Conservation (phyloP, 768 basidiomycete species). For the Hericium coralloides region DNA sequence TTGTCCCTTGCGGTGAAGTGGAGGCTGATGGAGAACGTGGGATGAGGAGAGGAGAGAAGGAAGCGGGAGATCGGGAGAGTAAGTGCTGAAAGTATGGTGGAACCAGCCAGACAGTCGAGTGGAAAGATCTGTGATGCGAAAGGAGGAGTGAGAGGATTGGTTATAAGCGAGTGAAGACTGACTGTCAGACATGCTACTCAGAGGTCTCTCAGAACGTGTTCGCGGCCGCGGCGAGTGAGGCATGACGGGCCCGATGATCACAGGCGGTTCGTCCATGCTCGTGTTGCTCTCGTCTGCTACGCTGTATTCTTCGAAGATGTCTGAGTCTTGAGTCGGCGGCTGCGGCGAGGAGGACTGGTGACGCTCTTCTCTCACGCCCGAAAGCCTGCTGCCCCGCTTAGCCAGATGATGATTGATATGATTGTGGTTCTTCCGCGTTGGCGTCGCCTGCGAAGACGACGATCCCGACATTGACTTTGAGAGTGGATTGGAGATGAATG, state of each 20-base stretch:
- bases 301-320: conserved; percentile 20
- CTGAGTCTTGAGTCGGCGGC: conserved; percentile 17
- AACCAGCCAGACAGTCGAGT: conserved; percentile 76
- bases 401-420: conserved; percentile 2
- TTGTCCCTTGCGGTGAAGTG: conserved; percentile 36
- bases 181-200: conserved; percentile 34
- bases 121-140: conserved; percentile 62
- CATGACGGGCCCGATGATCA: conserved; percentile 53
- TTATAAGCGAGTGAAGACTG: conserved; percentile 32
- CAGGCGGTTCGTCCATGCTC: conserved; percentile 34
- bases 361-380: conserved; percentile 14
- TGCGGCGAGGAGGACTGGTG: background rate
- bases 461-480: conserved; percentile 8
- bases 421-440: background rate
- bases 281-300: conserved; percentile 23
- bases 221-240: conserved; percentile 46
- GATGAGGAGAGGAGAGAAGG: conserved; percentile 47
- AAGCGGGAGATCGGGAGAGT: conserved; percentile 63
- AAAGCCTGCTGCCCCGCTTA: conserved; percentile 10
- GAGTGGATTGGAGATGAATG: conserved; percentile 27
- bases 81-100: conserved; percentile 66
- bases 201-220: conserved; percentile 48
- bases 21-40: conserved; percentile 18
- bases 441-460: background rate
- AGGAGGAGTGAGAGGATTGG: conserved; percentile 33